Base-by-base conservation (phyloP, 140 eudicot species). In the Cichorium intybus region DNA sequence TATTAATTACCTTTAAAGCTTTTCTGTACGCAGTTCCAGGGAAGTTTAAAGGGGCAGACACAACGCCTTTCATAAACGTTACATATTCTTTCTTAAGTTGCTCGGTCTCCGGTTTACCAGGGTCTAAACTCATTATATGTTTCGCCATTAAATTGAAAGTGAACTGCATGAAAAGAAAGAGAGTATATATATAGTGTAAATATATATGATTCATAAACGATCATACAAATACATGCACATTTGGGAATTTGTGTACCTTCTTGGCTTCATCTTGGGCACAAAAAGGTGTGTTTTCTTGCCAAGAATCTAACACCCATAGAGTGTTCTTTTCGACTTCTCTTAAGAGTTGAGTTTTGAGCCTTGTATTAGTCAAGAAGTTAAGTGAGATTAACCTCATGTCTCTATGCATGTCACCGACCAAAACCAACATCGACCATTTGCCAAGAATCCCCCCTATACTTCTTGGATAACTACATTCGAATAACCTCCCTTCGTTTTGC, bases 381-480 rank as follows among this genome's bases (percentile, higher is more conserved):
- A 92, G 92, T 49, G 99, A 92, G 16, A 92, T 92, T 3, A 63
- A 71, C 80, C 99, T 88, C 99, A 92, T 92, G 43, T 92, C 93
- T 81, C 95, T 83, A 59, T 92, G 99, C 96, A 92, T 92, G 79
- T 92, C 96, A 27, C 97, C 99, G 45, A 88, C 96, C 63, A 83
- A 62, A 71, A 92, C 99, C 76, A 92, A 58, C 99, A 92, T 92
- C 7, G 99, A 88, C 99, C 99, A 92, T 69, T 92, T 88, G 4
- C 99, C 99, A 71, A 92, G 96, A 65, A 92, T 92, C 7, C 95
- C 99, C 26, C 95, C 99, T n/a, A 92, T 92, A 68, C 99, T 92
- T 56, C 90, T 81, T 35, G 99, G 99, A 68, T 92, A 92, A 61
- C 96, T 88, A 66, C 99, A 88, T 64, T 92, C 99, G 68, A 92